These are phyloP conservation scores for Komagataea norvegica DNA, from an alignment of 1,139 yeast genomes.

Conservation along the genomic window DNA sequence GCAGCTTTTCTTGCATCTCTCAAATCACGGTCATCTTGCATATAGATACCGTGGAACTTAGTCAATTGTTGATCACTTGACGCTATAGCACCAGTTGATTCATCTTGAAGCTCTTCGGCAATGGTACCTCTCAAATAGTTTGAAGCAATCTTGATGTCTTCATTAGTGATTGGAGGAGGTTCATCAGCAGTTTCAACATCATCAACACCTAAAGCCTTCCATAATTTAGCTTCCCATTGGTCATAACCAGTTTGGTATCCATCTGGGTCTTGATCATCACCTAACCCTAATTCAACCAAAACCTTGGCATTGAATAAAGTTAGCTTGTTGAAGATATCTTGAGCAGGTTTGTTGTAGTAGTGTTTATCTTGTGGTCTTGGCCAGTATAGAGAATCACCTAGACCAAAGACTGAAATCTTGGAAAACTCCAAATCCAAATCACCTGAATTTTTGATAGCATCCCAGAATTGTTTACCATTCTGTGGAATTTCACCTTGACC, in stretches of 20 bases:
- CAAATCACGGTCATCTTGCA: conserved; percentile 98
- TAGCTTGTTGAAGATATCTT: conserved; percentile 64
- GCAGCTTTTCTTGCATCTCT: conserved; percentile 89
- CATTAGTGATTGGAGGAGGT: conserved; percentile 93
- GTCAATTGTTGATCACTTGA: conserved; percentile 95
- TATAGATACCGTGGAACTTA: conserved; percentile 96
- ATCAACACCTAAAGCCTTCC: conserved; percentile 90
- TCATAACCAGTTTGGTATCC: conserved; percentile 88
- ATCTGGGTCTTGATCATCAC: conserved; percentile 97
- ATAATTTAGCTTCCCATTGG: conserved; percentile 78
- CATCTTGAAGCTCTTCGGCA: conserved; percentile 77
- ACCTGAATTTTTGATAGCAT: conserved; percentile 60
- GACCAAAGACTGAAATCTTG: conserved; percentile 75
- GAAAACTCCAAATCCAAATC: conserved; percentile 71
- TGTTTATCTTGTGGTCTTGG: conserved; percentile 94
- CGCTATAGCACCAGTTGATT: conserved; percentile 84
- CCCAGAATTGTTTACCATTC: conserved; percentile 92
- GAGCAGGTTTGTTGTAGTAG: conserved; percentile 89
- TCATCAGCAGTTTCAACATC: conserved; percentile 82
- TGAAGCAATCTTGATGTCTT: conserved; percentile 87
- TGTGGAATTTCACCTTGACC: conserved; percentile 99
- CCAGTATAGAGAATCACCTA: conserved; percentile 96
- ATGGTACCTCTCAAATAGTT: conserved; percentile 91
- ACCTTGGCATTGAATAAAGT: conserved; percentile 68
- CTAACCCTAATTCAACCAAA: conserved; percentile 73